A percentile compares a stretch with the other conserved stretches of the same genome.
Evolutionary conservation across 2,329 filamentous ascomycete genomes (phyloP).

Genomic region (Aureobasidium uvarum): DNA sequence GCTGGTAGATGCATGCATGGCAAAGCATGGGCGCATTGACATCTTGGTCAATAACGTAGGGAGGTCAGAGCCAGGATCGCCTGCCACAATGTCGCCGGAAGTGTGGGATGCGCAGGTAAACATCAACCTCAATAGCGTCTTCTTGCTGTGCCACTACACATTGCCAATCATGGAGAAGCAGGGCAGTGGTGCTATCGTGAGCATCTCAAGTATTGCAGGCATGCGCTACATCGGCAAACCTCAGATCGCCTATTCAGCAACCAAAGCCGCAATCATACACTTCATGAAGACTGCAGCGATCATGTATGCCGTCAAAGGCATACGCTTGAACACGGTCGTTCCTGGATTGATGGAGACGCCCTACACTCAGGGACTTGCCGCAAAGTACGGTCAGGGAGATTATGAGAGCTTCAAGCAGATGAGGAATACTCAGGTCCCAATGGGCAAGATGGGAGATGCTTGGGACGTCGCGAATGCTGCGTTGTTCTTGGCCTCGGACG

Average conservation of each 20-base stretch:
- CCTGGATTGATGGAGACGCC: constrained; percentile 1
- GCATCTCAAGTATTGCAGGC: not conserved
- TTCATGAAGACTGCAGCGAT: not conserved
- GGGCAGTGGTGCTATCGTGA: not conserved
- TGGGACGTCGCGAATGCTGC: constrained; percentile 21
- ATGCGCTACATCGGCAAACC: constrained; percentile 2
- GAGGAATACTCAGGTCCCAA: not conserved
- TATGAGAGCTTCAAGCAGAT: not conserved
- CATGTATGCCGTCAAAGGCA: not conserved
- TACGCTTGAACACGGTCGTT: not conserved
- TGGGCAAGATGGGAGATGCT: constrained; percentile 1
- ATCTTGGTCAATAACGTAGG: constrained; percentile 2
- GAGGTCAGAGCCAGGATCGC: not conserved
- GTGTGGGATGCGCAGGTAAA: not conserved
- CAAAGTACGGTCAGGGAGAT: not conserved
- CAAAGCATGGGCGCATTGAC: not conserved
- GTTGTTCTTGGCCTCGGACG: constrained; percentile 19
- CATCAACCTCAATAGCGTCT: constrained; percentile 3
- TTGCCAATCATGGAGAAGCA: constrained; percentile 3
- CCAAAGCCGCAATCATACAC: not conserved
- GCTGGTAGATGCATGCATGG: not conserved
- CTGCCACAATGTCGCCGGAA: not conserved
- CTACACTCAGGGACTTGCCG: not conserved
- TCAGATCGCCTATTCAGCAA: not conserved
- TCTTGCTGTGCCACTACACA: not conserved